phyloP scores from a whole-genome alignment of 192 early-diverging fungal species.

The Backusella parvicylindrica region DNA sequence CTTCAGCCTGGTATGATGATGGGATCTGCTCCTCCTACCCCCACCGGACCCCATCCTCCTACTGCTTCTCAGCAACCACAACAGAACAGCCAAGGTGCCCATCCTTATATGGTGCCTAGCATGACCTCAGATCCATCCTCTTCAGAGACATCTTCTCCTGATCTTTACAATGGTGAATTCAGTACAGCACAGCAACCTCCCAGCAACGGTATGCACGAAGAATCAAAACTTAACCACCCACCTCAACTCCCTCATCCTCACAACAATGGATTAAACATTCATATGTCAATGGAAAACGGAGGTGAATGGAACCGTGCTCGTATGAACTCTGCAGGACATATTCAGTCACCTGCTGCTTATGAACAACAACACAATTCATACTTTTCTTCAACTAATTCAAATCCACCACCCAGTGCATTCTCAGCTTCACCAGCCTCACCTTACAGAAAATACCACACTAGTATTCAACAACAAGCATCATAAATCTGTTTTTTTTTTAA shows the following conservation, averaged over 20 bases:
- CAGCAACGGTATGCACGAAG: background rate
- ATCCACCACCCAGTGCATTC: background rate
- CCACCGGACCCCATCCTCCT: background rate
- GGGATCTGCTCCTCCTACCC: conserved; percentile 20
- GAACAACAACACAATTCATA: conserved; percentile 1
- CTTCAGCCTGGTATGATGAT: conserved; percentile 19
- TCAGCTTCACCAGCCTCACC: background rate
- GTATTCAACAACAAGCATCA: conserved; percentile 8
- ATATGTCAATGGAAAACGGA: conserved; percentile 12
- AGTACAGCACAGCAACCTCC: background rate
- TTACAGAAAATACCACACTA: conserved; percentile 11
- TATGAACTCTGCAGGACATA: conserved; percentile 9
- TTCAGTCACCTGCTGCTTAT: conserved; percentile 2
- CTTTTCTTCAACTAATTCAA: background rate
- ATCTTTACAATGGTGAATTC: conserved; percentile 30
- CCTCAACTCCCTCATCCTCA: background rate
- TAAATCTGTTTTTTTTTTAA: background rate
- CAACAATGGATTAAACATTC: conserved; percentile 3
- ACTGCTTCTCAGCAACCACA: background rate
- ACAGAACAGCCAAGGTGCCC: background rate
- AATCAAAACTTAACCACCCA: conserved; percentile 7
- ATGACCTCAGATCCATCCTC: conserved; percentile 33
- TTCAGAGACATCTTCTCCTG: conserved; percentile 36
- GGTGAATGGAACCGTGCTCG: conserved; percentile 12
- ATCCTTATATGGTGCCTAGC: conserved; percentile 36